phyloP scores from a whole-genome alignment of 371 early-diverging fungal species.

The Mucor lusitanicus region DNA sequence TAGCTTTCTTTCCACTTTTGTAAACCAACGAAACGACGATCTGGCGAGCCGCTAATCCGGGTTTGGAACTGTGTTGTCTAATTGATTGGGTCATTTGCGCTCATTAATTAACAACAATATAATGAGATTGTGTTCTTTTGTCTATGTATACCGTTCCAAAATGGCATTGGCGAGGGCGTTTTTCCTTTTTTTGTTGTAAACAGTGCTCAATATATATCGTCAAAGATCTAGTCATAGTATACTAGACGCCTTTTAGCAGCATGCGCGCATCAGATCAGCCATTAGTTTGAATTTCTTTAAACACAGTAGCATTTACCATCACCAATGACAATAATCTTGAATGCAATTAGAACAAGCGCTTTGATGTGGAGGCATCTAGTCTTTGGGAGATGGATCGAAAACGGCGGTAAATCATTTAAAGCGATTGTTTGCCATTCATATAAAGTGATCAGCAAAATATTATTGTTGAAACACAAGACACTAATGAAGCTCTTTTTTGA shows the following conservation, averaged over 20 bases:
- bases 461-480: neutral
- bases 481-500: neutral
- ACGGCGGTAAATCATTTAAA: neutral
- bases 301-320: neutral
- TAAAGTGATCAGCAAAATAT: neutral
- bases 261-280: neutral
- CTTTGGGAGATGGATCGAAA: neutral
- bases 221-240: neutral
- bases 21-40: conserved; percentile 4
- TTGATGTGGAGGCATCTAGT: neutral
- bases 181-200: neutral
- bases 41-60: neutral
- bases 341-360: neutral
- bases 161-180: neutral
- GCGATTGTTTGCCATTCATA: neutral
- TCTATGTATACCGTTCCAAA: neutral
- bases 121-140: neutral
- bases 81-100: neutral
- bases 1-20: neutral
- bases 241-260: neutral
- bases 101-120: neutral
- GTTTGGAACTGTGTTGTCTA: neutral
- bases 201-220: neutral
- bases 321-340: neutral
- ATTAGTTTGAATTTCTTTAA: neutral